Evolutionary conservation across 139 green algal species (phyloP).

Genomic region (Chlamydomonas sphaeroides): DNA sequence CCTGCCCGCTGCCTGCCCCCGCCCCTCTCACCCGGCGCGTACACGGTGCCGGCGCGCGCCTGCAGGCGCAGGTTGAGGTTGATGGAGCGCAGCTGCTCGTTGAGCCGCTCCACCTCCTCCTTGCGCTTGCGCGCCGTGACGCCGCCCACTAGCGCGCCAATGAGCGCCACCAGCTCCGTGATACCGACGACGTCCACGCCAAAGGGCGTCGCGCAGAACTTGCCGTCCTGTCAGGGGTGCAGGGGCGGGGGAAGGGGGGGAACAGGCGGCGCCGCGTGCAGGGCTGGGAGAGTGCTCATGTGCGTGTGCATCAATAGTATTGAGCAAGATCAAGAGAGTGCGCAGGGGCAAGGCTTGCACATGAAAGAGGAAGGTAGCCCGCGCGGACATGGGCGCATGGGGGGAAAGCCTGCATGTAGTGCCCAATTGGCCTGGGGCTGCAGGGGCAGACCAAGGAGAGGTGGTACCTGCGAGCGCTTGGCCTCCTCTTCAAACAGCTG

Average conservation of each 20-base stretch:
- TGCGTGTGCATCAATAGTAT: no score
- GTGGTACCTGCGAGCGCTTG: constrained; percentile 44
- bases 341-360: no score
- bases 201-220: constrained; percentile 95
- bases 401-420: no score
- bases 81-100: constrained; percentile 92
- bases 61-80: constrained; percentile 92
- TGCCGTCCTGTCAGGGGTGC: constrained; percentile 54
- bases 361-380: no score
- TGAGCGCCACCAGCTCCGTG: constrained; percentile 88
- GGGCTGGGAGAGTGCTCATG: no score
- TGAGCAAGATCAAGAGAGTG: no score
- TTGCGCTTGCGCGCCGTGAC: constrained; percentile 84
- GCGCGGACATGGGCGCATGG: no score
- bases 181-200: constrained; percentile 97
- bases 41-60: constrained; percentile 86
- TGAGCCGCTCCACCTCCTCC: constrained; percentile 89
- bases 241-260: background rate
- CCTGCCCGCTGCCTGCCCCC: no score
- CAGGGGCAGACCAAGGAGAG: background rate
- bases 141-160: constrained; percentile 65
- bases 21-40: constrained; percentile 89
- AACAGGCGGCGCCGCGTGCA: no score
- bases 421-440: no score
- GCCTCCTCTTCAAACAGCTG: constrained; percentile 64